These are phyloP conservation scores for Candida khao-thaluensis DNA, from an alignment of 805 yeast genomes.

Conservation along the genomic window DNA sequence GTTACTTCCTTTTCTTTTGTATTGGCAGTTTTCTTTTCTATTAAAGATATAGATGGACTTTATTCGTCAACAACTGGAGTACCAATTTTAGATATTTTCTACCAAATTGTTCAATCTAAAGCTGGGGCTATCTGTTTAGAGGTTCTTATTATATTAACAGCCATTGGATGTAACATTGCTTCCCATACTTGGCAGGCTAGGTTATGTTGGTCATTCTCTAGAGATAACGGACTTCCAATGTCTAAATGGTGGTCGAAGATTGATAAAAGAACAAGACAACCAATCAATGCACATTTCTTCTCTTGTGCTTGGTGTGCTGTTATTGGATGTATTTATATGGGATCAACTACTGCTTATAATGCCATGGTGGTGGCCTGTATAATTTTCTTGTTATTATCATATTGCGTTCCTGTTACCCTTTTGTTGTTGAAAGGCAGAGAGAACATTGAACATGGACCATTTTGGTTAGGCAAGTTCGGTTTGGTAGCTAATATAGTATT, in stretches of 20 bases:
- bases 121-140: slow-evolving; percentile 57
- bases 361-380: slow-evolving; percentile 63
- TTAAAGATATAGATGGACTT: slow-evolving; percentile 51
- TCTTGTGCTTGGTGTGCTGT: slow-evolving; percentile 52
- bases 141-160: slow-evolving; percentile 49
- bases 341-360: slow-evolving; percentile 65
- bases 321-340: slow-evolving; percentile 62
- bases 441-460: slow-evolving; percentile 60
- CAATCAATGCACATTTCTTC: slow-evolving; percentile 58
- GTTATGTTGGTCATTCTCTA: slow-evolving; percentile 64
- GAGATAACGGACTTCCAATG: slow-evolving; percentile 62
- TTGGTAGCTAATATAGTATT: slow-evolving; percentile 49
- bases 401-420: slow-evolving; percentile 53
- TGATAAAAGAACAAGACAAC: slow-evolving; percentile 48
- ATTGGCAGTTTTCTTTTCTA: slow-evolving; percentile 58
- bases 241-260: slow-evolving; percentile 52
- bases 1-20: slow-evolving; percentile 55
- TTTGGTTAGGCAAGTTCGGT: slow-evolving; percentile 63
- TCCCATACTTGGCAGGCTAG: slow-evolving; percentile 70
- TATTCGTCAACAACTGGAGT: slow-evolving; percentile 52
- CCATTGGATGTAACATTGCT: slow-evolving; percentile 57
- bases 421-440: slow-evolving; percentile 49
- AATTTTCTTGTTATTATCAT: slow-evolving; percentile 56
- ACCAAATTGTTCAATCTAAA: slow-evolving; percentile 53
- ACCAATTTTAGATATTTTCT: slow-evolving; percentile 62